Base-by-base conservation (phyloP, 2,329 filamentous ascomycete genomes). In the Talaromyces sp. region DNA sequence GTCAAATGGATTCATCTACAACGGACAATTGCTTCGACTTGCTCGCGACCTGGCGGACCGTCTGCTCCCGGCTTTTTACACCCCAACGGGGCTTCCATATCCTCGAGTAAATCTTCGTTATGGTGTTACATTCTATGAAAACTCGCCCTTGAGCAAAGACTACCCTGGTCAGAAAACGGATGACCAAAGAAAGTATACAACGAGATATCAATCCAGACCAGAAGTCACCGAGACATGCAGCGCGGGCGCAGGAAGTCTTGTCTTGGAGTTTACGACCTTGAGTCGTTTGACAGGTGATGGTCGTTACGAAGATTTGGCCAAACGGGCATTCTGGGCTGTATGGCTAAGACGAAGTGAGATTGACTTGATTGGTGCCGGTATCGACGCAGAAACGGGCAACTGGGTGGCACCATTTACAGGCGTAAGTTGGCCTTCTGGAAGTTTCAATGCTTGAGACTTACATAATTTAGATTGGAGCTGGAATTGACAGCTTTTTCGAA, bases 401-500 rank as follows among this genome's bases (percentile, higher is more conserved):
- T 99, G 95, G 95, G 89, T 95, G 39, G 90, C 90, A 9, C 86
- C 91, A 1, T 93, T 92, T 75, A 89, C 94, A n/a, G 94, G 95
- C 35, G 80, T 82, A 74, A 68, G 77, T 71, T 57, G 31, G 2
- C 31, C 39, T 45, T 24, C 22, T 14, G 11, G 16, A n/a, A 27
- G 14, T 5, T 7, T 2, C 43, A 35, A 11, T 9, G 13, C 19
- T 19, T 11, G 3, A 22, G 33, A 45, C 65, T 64, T 35, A 66
- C 24, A 33, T 33, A 45, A 59, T 56, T 52, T 60, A 82, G 80
- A 96, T 99, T 70, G 95, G 95, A 59, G 95, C 95, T 8, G 95
- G 95, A 45, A 92, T 97, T 73, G 95, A 99, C 80, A 97, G 93
- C 79, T 99, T 99, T 80, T 98, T 97, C 73, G 95, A 99, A 79